Evolutionary conservation across 1,139 yeast species (phyloP).

Genomic region (Hyphopichia burtonii): DNA sequence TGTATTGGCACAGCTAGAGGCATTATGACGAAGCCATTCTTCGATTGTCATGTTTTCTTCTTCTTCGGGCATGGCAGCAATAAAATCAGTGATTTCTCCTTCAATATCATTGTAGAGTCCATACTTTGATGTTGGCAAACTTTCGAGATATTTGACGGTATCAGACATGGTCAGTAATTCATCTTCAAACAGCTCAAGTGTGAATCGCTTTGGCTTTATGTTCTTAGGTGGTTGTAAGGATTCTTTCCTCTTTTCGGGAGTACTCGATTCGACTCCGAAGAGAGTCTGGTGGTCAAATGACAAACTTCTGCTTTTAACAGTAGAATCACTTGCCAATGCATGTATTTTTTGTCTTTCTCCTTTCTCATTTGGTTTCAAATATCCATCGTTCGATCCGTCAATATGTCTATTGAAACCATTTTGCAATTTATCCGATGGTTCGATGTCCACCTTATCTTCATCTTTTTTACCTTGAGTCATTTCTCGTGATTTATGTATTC

Average conservation of each 20-base stretch:
- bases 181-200: conserved; percentile 13
- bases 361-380: no score
- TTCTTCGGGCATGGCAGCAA: conserved; percentile 66
- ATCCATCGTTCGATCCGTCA: no score
- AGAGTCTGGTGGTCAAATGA: neutral
- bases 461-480: no score
- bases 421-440: no score
- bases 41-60: conserved; percentile 68
- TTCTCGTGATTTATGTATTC: no score
- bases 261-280: conserved; percentile 17
- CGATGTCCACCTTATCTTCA: no score
- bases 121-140: conserved; percentile 22
- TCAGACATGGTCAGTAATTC: conserved; percentile 38
- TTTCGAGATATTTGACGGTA: conserved; percentile 32
- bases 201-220: neutral
- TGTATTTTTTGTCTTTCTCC: no score
- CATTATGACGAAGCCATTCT: conserved; percentile 64
- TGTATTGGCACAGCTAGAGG: conserved; percentile 35
- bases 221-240: no score
- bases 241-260: conserved; percentile 15
- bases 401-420: no score
- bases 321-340: no score
- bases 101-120: conserved; percentile 56
- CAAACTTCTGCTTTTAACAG: no score
- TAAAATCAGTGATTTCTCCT: conserved; percentile 62